phyloP scores from a whole-genome alignment of 331 rosid genomes.

The Acacia pycnantha region DNA sequence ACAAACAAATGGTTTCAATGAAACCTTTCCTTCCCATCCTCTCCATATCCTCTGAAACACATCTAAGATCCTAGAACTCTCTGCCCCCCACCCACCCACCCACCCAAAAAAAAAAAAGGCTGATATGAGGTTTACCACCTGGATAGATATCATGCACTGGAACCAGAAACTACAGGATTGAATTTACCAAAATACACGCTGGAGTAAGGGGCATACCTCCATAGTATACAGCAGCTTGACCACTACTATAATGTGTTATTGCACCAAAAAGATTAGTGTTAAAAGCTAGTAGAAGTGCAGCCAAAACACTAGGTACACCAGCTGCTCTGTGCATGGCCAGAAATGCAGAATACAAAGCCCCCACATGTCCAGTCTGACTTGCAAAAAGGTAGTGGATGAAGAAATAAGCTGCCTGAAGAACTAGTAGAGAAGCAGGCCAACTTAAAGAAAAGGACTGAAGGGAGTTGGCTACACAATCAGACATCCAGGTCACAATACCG shows the following conservation, averaged over 20 bases:
- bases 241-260: slow-evolving; percentile 90
- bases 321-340: slow-evolving; percentile 97
- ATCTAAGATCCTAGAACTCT: background rate
- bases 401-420: slow-evolving; percentile 91
- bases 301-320: slow-evolving; percentile 78
- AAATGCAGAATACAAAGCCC: slow-evolving; percentile 87
- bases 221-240: slow-evolving; percentile 94
- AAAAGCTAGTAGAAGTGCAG: slow-evolving; percentile 82
- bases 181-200: background rate
- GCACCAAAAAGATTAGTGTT: slow-evolving; percentile 94
- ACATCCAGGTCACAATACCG: slow-evolving; percentile 87
- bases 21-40: background rate
- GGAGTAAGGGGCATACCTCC: slow-evolving; percentile 68
- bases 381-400: slow-evolving; percentile 94
- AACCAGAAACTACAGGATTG: slow-evolving; percentile 5
- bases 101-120: background rate
- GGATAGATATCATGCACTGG: slow-evolving; percentile 3
- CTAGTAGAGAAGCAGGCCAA: slow-evolving; percentile 80
- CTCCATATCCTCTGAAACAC: background rate
- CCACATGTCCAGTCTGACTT: slow-evolving; percentile 97
- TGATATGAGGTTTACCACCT: background rate
- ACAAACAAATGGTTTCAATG: background rate
- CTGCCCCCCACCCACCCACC: background rate
- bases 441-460: slow-evolving; percentile 69
- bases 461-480: slow-evolving; percentile 56